These are phyloP conservation scores for Thinopyrum elongatum DNA, from an alignment of 176 grass and related monocot species.

Conservation along the genomic window DNA sequence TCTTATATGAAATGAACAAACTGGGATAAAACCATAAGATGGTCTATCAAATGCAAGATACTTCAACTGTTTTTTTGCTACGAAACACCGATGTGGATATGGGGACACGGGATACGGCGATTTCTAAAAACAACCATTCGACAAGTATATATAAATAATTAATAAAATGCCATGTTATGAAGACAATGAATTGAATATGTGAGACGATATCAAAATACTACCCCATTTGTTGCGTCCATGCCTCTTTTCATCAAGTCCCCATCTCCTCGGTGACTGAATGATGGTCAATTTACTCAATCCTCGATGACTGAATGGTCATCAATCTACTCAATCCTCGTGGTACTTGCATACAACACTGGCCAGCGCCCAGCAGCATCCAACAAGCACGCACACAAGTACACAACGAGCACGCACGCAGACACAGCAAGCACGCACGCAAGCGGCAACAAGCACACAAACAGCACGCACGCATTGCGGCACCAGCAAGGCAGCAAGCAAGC, in stretches of 20 bases:
- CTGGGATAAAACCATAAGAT: background rate
- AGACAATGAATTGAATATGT: background rate
- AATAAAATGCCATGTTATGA: background rate
- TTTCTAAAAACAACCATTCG: background rate
- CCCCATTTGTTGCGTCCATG: background rate
- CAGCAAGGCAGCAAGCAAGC: background rate
- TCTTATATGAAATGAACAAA: background rate
- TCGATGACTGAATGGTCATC: background rate
- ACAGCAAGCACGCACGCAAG: background rate
- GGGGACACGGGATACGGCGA: background rate
- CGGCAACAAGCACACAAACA: background rate
- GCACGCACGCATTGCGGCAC: background rate
- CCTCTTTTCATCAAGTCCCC: background rate
- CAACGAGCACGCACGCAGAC: too few species aligned
- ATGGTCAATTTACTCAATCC: background rate
- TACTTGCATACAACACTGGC: background rate
- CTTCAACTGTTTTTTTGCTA: background rate
- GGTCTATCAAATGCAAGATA: background rate
- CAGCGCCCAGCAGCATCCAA: background rate
- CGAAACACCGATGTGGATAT: background rate
- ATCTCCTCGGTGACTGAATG: background rate
- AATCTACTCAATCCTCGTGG: background rate
- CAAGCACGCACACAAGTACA: background rate
- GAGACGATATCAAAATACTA: background rate
- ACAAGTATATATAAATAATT: background rate